Percentiles rank a stretch among this genome's conserved stretches.
Conservation (phyloP, 495 filamentous ascomycete genomes). For the Aspergillus egyptiacus region DNA sequence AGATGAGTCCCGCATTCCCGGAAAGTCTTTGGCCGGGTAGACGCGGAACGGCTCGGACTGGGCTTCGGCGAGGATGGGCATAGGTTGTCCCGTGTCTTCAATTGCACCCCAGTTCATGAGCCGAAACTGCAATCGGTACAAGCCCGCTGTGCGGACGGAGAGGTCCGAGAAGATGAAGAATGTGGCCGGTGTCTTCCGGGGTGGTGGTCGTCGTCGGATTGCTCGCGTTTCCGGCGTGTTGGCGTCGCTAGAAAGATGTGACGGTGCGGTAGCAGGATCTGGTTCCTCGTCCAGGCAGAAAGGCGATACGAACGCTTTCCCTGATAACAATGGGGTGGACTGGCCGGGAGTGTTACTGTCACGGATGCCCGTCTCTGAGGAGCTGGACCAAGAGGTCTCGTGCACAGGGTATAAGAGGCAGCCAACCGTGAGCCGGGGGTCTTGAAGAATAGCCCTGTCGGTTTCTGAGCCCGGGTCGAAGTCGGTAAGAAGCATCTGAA, state of each 20-base stretch:
- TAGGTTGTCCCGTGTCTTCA: slow-evolving; percentile 50
- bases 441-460: slow-evolving; percentile 56
- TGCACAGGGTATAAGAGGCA: slow-evolving; percentile 57
- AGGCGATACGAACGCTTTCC: slow-evolving; percentile 39
- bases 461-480: slow-evolving; percentile 46
- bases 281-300: slow-evolving; percentile 39
- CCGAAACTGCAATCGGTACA: slow-evolving; percentile 78
- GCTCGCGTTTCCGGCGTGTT: background rate
- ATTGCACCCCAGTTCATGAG: slow-evolving; percentile 61
- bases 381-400: slow-evolving; percentile 6
- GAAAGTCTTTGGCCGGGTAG: slow-evolving; percentile 94
- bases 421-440: slow-evolving; percentile 77
- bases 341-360: slow-evolving; percentile 11
- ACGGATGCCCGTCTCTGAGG: slow-evolving; percentile 1
- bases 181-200: slow-evolving; percentile 23
- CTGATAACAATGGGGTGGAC: slow-evolving; percentile 32
- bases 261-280: slow-evolving; percentile 49
- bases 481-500: slow-evolving; percentile 74
- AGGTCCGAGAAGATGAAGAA: slow-evolving; percentile 97
- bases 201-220: background rate
- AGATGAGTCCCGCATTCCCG: slow-evolving; percentile 69
- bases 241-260: slow-evolving; percentile 52
- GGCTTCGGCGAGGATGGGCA: slow-evolving; percentile 57
- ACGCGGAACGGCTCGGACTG: slow-evolving; percentile 81
- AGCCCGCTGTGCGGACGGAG: slow-evolving; percentile 80